A percentile compares a stretch with the other conserved stretches of the same genome.
Conservation (phyloP, 1,139 yeast genomes). For the Trichomonascaceae sp. region DNA sequence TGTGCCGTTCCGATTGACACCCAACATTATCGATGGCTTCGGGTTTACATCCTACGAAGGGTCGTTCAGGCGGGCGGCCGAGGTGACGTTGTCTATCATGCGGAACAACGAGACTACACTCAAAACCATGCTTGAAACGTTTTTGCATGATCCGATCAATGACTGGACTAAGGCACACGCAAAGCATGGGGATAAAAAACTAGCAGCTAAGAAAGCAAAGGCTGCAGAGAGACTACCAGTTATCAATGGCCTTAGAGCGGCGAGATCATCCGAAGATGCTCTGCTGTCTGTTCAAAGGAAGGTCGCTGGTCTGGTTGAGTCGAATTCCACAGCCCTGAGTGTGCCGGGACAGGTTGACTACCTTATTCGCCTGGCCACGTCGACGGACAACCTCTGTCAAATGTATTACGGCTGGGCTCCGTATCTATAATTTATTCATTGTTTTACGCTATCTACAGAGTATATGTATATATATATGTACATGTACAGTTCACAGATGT, state of each 20-base stretch:
- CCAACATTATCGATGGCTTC: slow-evolving; percentile 79
- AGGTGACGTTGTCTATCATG: slow-evolving; percentile 62
- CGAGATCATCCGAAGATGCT: slow-evolving; percentile 47
- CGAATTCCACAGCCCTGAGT: slow-evolving; percentile 77
- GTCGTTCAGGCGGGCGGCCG: slow-evolving; percentile 71
- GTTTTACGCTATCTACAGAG: slow-evolving; percentile 4
- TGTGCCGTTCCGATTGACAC: slow-evolving; percentile 88
- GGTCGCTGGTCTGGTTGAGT: slow-evolving; percentile 70
- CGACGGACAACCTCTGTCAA: slow-evolving; percentile 53
- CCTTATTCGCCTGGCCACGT: slow-evolving; percentile 72
- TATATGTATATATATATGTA: slow-evolving; percentile 2
- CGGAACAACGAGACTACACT: slow-evolving; percentile 76
- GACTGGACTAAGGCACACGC: slow-evolving; percentile 17
- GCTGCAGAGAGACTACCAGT: slow-evolving; percentile 4
- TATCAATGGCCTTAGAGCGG: slow-evolving; percentile 18
- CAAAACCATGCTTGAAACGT: slow-evolving; percentile 85
- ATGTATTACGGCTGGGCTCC: slow-evolving; percentile 98
- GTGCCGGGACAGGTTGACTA: slow-evolving; percentile 90
- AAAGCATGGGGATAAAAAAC: too few species aligned
- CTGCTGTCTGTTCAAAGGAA: slow-evolving; percentile 63
- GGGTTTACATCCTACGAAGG: slow-evolving; percentile 92
- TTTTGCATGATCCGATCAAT: slow-evolving; percentile 80
- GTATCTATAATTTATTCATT: slow-evolving; percentile 32
- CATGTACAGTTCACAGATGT: not conserved
- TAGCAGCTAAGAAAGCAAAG: slow-evolving; percentile 2